Evolutionary conservation across 306 rosid genomes (phyloP), one percentile per base, ranked within the genome.

Genomic region (Senna siamea): DNA sequence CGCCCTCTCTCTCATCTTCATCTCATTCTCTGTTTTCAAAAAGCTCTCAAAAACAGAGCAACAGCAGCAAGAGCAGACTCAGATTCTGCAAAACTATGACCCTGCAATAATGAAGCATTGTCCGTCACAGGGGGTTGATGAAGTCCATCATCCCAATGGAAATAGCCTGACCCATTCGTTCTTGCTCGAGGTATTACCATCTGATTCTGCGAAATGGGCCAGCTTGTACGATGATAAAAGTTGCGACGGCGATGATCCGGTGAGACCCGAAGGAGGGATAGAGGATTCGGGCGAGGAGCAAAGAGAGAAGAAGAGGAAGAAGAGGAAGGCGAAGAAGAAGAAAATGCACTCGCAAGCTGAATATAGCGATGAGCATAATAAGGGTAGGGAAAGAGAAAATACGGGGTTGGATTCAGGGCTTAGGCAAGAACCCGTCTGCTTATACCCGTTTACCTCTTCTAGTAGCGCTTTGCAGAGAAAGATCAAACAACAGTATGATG

Each of bases 401-500:
- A n/a, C n/a, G n/a, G n/a, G n/a, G n/a, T 53, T 22, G 77, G 83
- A 70, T 64, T 47, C 70, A 76, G 78, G 74, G 74, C 63, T 38
- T 40, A 76, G 80, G 70, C 72, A 75, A 41, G 88, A 87, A 20
- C 71, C 91, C 60, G 76, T 78, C 2, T 72, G 87, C 40, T 77
- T 85, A 4, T 91, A 85, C 74, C 95, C 97, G 75, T 87, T 87
- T 76, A 91, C 97, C 4, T 85, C 92, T 26, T 84, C 97, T 0
- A 84, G 87, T 53, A 89, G 95, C 69, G 82, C 82, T 51, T 85
- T 87, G 66, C 97, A 89, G 88, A 89, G 95, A 66, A 89, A 76
- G 85, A 91, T 91, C 80, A 91, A 91, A 83, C 87, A 73, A 22
- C 95, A 88, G 75, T 87, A 91, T 40, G 95, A 89, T 72, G 92